These are phyloP conservation scores for Nannochloropsis granulata DNA, from an alignment of 108 stramenopile genomes.

Conservation along the genomic window DNA sequence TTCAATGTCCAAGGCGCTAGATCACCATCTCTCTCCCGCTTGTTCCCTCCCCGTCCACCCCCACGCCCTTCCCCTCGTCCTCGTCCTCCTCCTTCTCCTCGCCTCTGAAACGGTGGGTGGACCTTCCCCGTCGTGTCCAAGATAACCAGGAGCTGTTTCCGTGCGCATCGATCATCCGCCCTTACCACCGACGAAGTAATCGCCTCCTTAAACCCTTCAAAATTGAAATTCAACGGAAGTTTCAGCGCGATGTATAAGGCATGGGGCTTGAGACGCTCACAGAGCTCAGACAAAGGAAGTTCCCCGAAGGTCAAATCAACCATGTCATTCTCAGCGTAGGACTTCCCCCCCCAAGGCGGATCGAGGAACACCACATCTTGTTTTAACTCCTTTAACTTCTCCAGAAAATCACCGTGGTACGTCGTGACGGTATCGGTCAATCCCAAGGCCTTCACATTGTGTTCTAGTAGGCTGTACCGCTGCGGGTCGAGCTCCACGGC, in stretches of 20 bases:
- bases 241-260: background rate
- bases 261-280: background rate
- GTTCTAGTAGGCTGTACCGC: background rate
- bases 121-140: background rate
- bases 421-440: background rate
- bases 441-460: background rate
- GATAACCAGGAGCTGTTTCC: background rate
- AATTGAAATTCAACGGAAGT: background rate
- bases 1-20: background rate
- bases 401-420: background rate
- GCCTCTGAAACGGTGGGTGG: background rate
- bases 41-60: background rate
- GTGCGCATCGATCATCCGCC: background rate
- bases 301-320: background rate
- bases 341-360: background rate
- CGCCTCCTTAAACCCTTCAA: background rate
- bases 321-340: background rate
- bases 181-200: background rate
- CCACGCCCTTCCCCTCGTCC: background rate
- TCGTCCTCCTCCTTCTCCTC: background rate
- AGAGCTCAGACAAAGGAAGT: background rate
- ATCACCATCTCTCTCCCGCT: too few relatives aligned
- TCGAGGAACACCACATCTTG: background rate
- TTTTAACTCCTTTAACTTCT: background rate
- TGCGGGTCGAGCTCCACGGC: background rate